A percentile compares a stretch with the other conserved stretches of the same genome.
Conservation (phyloP, 1,139 yeast genomes). For the Saccharomyces hybrid region DNA sequence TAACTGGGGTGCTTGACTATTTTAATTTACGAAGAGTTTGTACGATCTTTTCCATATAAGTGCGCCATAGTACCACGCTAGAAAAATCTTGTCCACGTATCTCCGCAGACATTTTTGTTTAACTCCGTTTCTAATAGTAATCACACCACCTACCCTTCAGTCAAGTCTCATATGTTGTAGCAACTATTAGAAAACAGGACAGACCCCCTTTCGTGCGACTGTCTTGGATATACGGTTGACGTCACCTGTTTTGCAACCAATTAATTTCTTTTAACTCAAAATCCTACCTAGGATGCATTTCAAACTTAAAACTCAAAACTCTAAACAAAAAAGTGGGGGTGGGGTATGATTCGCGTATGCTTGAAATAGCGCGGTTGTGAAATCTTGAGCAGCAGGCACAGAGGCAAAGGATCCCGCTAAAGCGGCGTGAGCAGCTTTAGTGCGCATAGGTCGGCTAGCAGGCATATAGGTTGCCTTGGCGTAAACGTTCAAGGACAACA, state of each 20-base stretch:
- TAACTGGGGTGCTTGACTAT: too few species aligned
- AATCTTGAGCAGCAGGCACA: neutral
- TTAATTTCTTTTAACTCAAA: neutral
- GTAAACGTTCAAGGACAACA: neutral
- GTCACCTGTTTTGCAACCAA: neutral
- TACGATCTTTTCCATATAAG: too few species aligned
- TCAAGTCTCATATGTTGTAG: too few species aligned
- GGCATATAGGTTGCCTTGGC: neutral
- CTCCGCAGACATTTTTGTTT: too few species aligned
- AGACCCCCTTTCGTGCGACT: too few species aligned
- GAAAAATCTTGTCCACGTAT: too few species aligned
- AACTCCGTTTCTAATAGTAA: too few species aligned
- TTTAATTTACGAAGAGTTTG: too few species aligned
- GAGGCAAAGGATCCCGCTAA: neutral
- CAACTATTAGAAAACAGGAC: too few species aligned
- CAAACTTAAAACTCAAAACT: neutral
- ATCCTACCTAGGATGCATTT: neutral
- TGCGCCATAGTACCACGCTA: too few species aligned
- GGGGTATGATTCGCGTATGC: neutral
- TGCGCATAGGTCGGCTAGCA: neutral
- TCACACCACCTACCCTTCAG: too few species aligned
- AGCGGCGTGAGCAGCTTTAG: neutral
- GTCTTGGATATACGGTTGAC: too few species aligned
- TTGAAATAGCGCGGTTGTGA: neutral
- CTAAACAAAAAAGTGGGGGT: neutral